Evolutionary conservation across 768 basidiomycete species (phyloP), one percentile per base, ranked within the genome.

Genomic region (Leucosporidium creatinivorum): DNA sequence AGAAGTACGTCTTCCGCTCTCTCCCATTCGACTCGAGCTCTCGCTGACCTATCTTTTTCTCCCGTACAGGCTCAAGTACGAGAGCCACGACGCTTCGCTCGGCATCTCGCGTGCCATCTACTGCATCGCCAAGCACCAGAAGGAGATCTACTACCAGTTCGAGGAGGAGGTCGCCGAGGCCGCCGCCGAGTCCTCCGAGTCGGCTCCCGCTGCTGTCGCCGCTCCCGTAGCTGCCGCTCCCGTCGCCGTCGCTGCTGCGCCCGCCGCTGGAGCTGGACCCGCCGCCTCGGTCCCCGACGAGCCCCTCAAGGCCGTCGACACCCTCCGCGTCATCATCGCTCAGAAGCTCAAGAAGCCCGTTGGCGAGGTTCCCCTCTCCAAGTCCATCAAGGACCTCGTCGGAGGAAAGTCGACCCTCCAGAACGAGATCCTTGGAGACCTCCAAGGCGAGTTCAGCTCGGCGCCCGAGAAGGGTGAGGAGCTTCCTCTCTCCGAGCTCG

Each of bases 401-500:
- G 92, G 92, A 33, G 96, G 96, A 72, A 99, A 99, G 80, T 98
- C 94, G 23, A 99, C 96, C 0, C 82, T 99, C 67, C 96, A 98
- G 80, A 99, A 99, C 78, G 96, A 99, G 78, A 97, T 99, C 69
- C 81, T 99, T 54, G 96, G 96, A 57, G 96, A 98, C 77, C 83
- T 99, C 49, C 93, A 96, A 76, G 85, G 91, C 74, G 96, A 99
- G 78, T 99, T 99, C 78, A 75, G 86, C 6, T 89, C 91, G 12
- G 91, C 94, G 1, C 96, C 96, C 0, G 96, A 99, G 81, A 99
- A 98, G 81, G 93, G 90, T 15, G 96, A 99, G 78, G 96, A 99
- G 75, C 84, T 99, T 51, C 88, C 96, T 47, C 85, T 99, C 59
- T 93, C 97, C 73, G 96, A 99, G 77, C 86, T 99, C 15, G 96